phyloP scores from a whole-genome alignment of 1,284 basidiomycete genomes.

The Grifola frondosa region DNA sequence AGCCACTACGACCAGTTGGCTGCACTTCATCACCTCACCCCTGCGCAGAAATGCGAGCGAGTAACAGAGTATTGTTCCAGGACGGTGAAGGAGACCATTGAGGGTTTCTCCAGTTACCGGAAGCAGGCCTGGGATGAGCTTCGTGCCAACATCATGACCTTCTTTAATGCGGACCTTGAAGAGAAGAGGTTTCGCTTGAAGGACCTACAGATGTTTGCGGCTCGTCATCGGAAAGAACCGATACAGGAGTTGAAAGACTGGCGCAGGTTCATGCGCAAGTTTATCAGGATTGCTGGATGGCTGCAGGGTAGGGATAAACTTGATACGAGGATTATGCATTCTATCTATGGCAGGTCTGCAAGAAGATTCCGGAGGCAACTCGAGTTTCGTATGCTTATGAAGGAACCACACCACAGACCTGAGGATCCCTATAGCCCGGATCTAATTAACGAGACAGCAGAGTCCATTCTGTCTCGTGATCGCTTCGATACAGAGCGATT shows the following conservation, averaged over 20 bases:
- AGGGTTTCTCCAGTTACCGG: not conserved
- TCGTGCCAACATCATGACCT: not conserved
- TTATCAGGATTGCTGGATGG: conserved; percentile 3
- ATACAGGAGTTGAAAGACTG: conserved; percentile 1
- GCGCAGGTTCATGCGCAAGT: not conserved
- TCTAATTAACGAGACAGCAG: not conserved
- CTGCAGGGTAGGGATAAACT: not conserved
- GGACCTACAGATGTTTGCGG: conserved; percentile 1
- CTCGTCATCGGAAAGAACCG: not conserved
- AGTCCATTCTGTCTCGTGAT: not conserved
- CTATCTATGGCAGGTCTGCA: conserved; percentile 1
- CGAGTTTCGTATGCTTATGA: not conserved
- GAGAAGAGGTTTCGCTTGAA: not conserved
- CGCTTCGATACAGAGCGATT: conserved; percentile 1
- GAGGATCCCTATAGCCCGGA: not conserved
- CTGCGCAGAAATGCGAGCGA: conserved; percentile 2
- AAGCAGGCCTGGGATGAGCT: not conserved
- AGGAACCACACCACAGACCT: not conserved
- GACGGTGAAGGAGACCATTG: conserved; percentile 2
- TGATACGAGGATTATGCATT: not conserved
- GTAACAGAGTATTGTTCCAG: conserved; percentile 2
- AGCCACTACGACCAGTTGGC: conserved; percentile 2
- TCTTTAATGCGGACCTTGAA: conserved; percentile 6
- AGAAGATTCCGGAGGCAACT: not conserved
- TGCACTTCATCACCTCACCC: conserved; percentile 1